Evolutionary conservation across 116 monocot species (phyloP).

Genomic region (Dioscorea cayenensis): DNA sequence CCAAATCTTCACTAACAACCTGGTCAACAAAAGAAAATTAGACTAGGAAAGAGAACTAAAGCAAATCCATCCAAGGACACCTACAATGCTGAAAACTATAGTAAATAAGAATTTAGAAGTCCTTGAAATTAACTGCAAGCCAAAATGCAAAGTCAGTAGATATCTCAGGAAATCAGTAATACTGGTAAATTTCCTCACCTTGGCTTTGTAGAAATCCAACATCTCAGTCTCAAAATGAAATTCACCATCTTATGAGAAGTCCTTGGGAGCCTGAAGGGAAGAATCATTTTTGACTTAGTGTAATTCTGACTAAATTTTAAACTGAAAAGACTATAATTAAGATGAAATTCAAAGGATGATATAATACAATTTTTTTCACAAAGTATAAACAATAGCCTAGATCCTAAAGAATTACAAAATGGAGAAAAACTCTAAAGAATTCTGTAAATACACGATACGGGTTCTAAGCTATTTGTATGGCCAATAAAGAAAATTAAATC

Average conservation of each 20-base stretch:
- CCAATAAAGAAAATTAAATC: no score
- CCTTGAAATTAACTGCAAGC: no score
- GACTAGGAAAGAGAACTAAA: neutral
- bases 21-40: conserved; percentile 24
- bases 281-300: conserved; percentile 88
- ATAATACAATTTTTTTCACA: neutral
- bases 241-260: conserved; percentile 70
- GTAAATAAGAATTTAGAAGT: no score
- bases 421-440: no score
- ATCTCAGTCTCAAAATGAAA: conserved; percentile 96
- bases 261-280: conserved; percentile 64
- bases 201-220: conserved; percentile 91
- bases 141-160: no score
- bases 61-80: no score
- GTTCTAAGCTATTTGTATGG: no score
- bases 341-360: neutral
- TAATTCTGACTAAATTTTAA: conserved; percentile 91
- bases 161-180: no score
- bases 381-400: neutral
- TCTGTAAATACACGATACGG: no score
- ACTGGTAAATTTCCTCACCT: conserved; percentile 36
- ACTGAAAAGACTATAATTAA: conserved; percentile 36
- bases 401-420: neutral
- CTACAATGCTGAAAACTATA: no score
- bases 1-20: conserved; percentile 85